A percentile compares a stretch with the other conserved stretches of the same genome.
phyloP scores from a whole-genome alignment of 169 alveolate species.

The Plasmodium coatneyi region DNA sequence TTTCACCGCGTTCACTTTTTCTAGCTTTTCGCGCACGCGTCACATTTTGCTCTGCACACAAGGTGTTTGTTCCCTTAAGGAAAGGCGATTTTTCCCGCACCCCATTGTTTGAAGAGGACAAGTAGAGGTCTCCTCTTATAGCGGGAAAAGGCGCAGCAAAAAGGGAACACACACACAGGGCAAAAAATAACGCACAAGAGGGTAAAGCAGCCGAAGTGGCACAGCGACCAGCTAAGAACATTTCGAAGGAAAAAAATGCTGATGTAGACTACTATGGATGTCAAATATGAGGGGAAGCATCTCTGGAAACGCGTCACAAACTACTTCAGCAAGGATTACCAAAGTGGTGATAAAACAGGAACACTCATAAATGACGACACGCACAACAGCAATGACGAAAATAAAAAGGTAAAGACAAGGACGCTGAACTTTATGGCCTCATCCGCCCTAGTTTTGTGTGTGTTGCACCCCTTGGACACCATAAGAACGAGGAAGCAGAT shows the following conservation, averaged over 20 bases:
- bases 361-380: neutral
- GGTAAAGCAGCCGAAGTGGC: neutral
- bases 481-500: conserved; percentile 72
- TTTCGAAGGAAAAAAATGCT: conserved; percentile 21
- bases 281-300: conserved; percentile 18
- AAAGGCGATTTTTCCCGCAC: neutral
- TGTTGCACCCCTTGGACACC: conserved; percentile 60
- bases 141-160: neutral
- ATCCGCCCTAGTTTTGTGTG: conserved; percentile 51
- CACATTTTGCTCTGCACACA: neutral
- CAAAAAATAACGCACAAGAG: neutral
- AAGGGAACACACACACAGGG: neutral
- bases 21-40: neutral
- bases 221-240: neutral
- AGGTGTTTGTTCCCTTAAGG: neutral
- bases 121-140: neutral
- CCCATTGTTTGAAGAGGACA: neutral
- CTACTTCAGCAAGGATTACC: neutral
- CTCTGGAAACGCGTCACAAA: conserved; percentile 8
- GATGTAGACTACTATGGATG: conserved; percentile 34
- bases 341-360: neutral
- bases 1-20: neutral
- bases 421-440: conserved; percentile 72
- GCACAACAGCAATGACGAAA: conserved; percentile 11
- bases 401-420: conserved; percentile 18